Percentiles rank a stretch among this genome's conserved stretches.
Evolutionary conservation across 108 stramenopile genomes (phyloP).

Genomic region (Aurantiochytrium sp.): DNA sequence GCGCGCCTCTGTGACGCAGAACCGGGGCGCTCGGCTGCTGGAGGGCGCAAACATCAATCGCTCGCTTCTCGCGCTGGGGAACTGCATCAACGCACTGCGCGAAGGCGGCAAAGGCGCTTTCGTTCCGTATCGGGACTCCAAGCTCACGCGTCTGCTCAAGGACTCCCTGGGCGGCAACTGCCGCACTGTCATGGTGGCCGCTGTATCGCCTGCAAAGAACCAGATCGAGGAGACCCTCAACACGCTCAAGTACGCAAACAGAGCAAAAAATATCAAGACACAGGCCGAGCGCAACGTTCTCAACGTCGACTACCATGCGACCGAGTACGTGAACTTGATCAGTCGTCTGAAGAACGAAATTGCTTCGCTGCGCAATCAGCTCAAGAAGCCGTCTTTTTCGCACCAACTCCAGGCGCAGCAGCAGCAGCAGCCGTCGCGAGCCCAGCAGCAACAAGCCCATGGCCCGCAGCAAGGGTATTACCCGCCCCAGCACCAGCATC

Average conservation of each 20-base stretch:
- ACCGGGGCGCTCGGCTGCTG: constrained; percentile 71
- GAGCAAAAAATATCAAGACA: constrained; percentile 94
- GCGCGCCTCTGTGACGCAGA: constrained; percentile 60
- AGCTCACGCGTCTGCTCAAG: constrained; percentile 75
- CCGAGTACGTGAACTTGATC: constrained; percentile 59
- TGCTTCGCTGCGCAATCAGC: constrained; percentile 4
- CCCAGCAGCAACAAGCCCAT: neutral
- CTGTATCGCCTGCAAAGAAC: constrained; percentile 70
- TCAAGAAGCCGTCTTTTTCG: neutral
- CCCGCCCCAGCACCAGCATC: neutral
- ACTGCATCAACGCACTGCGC: constrained; percentile 90
- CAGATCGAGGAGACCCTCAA: constrained; percentile 86
- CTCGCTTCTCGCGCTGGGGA: constrained; percentile 86
- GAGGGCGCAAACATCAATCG: constrained; percentile 97
- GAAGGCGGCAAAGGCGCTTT: constrained; percentile 66
- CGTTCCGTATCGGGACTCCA: constrained; percentile 93
- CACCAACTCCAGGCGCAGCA: neutral
- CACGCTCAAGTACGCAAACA: constrained; percentile 88
- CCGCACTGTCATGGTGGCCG: constrained; percentile 93
- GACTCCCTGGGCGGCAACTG: constrained; percentile 75
- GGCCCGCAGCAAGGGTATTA: no score
- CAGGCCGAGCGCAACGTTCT: constrained; percentile 56
- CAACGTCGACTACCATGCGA: constrained; percentile 58
- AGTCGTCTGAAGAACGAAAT: constrained; percentile 52
- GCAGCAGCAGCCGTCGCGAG: neutral